Percentiles rank a stretch among this genome's conserved stretches.
Conservation (phyloP, 371 early-diverging fungal genomes). For the Dichotomocladium elegans region DNA sequence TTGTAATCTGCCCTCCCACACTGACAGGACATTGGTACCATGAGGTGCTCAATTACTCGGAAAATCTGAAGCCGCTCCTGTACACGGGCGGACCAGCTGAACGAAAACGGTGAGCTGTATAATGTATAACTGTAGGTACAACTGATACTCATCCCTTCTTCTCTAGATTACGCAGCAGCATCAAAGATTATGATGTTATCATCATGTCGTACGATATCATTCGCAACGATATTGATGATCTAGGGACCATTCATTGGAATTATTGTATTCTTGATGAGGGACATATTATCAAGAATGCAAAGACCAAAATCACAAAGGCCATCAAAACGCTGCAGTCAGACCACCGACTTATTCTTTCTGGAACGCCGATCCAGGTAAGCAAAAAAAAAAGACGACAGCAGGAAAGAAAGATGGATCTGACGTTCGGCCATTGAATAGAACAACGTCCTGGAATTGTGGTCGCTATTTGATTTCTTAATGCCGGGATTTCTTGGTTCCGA, state of each 20-base stretch:
- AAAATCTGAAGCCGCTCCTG: constrained; percentile 73
- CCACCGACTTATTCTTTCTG: constrained; percentile 94
- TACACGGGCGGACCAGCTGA: constrained; percentile 85
- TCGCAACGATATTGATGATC: constrained; percentile 90
- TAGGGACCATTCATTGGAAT: constrained; percentile 79
- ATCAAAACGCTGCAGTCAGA: constrained; percentile 81
- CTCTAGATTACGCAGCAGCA: constrained; percentile 29
- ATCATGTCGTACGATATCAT: constrained; percentile 97
- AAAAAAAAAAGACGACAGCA: not conserved
- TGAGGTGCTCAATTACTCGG: constrained; percentile 86
- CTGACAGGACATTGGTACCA: constrained; percentile 98
- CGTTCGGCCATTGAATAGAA: constrained; percentile 55
- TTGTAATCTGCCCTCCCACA: constrained; percentile 98
- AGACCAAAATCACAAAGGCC: constrained; percentile 91
- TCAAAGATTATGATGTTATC: constrained; percentile 70
- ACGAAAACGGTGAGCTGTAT: constrained; percentile 48
- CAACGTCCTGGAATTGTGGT: constrained; percentile 97
- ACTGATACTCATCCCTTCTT: constrained; percentile 5
- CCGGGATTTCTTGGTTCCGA: constrained; percentile 96
- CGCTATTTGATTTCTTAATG: constrained; percentile 97
- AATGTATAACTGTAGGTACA: constrained; percentile 10
- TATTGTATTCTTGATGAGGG: constrained; percentile 99
- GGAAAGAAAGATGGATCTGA: not conserved
- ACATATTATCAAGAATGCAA: constrained; percentile 97
- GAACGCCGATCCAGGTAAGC: constrained; percentile 94